Evolutionary conservation across 345 rosid species (phyloP), one percentile per base, ranked within the genome.

Genomic region (Clarkia xantiana): DNA sequence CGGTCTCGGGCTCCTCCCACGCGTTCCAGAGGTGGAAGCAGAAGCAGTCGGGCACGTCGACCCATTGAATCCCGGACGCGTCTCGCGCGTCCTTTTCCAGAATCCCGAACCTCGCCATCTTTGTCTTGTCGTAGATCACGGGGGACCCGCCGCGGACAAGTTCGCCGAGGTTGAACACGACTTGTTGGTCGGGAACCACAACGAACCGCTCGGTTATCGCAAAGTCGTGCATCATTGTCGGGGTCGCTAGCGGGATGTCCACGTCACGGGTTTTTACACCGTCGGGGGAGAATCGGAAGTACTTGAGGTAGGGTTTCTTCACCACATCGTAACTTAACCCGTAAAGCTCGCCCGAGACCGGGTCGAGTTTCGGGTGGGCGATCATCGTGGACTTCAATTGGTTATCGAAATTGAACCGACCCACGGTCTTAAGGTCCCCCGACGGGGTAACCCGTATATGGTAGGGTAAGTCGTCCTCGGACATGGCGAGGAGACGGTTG

Each of bases 11-110:
- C 66, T 87, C 96, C 49, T 87, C 96, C 96, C 96, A 87, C 3
- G 96, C 90, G 59, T 87, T 87, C 96, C 96, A 87, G 0, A 83
- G 78, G 53, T 87, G 96, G 72, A 87, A 87, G 62, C 96, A 87
- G 77, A 87, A 87, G 71, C 94, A 83, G 25, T 79, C 90, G 0
- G 85, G 80, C 1, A 67, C 82, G 16, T 87, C 81, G 53, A 87
- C 71, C 94, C 94, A 87, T 57, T 18, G 64, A 11, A 77, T 79
- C 1, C 59, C 19, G 6, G 71, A 51, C 4, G 76, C 71, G 45
- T 73, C 71, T 0, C 53, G 36, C 1, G 80, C 87, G 46, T 75
- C 67, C 60, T 87, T 87, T 64, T 73, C 77, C 13, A 87, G 15
- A n/a, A 87, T 51, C 1, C 96, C 96, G 38, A 87, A 87, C 58